Evolutionary conservation across 225 moss, liverwort and hornwort species (phyloP), one percentile per base, ranked within the genome.

Genomic region (Bryum argenteum): DNA sequence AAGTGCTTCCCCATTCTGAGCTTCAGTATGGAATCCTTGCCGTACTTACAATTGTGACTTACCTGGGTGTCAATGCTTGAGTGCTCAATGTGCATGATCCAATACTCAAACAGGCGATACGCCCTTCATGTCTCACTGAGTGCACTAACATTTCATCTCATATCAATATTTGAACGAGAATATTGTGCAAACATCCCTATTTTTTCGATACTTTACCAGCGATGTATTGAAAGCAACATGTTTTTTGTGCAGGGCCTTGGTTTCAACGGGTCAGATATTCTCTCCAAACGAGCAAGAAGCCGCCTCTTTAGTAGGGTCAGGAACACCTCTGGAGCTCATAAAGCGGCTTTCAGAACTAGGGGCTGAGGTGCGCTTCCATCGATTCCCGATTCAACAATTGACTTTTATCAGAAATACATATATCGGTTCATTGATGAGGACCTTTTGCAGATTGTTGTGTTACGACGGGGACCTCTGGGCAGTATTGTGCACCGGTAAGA

Each of bases 251-350:
- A 93, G 96, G 84, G 85, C 75, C 9, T 82, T 96, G 78, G 93
- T 93, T 61, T 85, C 96, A 18, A 81, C 79, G 43, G 93, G 90
- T 64, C 90, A 96, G 78, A 96, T 96, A 44, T 96, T 96, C 74
- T 96, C 96, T 54, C 96, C 96, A 7, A 93, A 86, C 78, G 96
- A 96, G 77, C 87, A 78, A 48, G 96, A 96, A 77, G 93, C 96
- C 37, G 73, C 45, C 50, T 96, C 96, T 16, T 71, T 96, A 33
- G 93, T 93, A 20, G 96, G 96, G 61, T 79, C 89, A 45, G 96
- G 91, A 69, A 79, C 88, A 40, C 89, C 96, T 54, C 74, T 91
- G 75, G 90, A 93, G 68, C 51, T 96, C n/a, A 83, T 96, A 64
- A 79, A 41, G 39, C 90, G 96, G 41, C 87, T 96, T 10, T 87